Evolutionary conservation across 495 filamentous ascomycete genomes (phyloP), one percentile per base, ranked within the genome.

Genomic region (Aspergillus nanangensis): DNA sequence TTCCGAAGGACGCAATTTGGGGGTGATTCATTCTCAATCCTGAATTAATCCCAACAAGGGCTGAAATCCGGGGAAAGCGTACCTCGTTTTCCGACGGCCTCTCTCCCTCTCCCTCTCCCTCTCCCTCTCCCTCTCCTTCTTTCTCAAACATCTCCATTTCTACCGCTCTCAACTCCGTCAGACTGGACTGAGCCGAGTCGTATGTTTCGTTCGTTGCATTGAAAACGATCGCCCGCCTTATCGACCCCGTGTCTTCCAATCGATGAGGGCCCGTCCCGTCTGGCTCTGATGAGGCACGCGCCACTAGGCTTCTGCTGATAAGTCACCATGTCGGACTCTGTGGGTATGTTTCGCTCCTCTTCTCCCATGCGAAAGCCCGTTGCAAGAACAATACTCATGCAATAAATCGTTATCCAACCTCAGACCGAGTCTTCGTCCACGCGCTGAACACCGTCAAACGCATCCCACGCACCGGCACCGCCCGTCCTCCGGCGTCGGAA

Each of bases 351-450:
- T 27, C 38, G 20, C 1, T 5, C n/a, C 13, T 2, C 2, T 4
- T 8, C n/a, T n/a, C n/a, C n/a, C n/a, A n/a, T n/a, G n/a, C n/a
- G 11, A 18, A 11, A 8, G 15, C 4, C 8, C 17, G 7, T 20
- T 21, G 20, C 2, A 7, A 29, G 7, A 7, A 5, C 7, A 11
- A 29, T 11, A 29, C 25, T 5, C 5, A 9, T 20, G 37, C 19
- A 3, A 13, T 39, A 20, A 1, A 13, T 42, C 10, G 18, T 35
- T 5, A 24, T 3, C 18, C 11, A 13, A n/a, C 31, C 14, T 9
- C 32, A 96, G 93, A 98, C 72, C 83, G 93, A 59, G 93, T 98
- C 64, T 98, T 98, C 70, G 90, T 92, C 65, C 92, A 98, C 79
- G 93, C 93, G 47, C 82, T 98, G 61, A 95, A 95, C 69, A 97